These are phyloP conservation scores for Fusarium sp. DNA, from an alignment of 2,329 filamentous ascomycete species.

Conservation along the genomic window DNA sequence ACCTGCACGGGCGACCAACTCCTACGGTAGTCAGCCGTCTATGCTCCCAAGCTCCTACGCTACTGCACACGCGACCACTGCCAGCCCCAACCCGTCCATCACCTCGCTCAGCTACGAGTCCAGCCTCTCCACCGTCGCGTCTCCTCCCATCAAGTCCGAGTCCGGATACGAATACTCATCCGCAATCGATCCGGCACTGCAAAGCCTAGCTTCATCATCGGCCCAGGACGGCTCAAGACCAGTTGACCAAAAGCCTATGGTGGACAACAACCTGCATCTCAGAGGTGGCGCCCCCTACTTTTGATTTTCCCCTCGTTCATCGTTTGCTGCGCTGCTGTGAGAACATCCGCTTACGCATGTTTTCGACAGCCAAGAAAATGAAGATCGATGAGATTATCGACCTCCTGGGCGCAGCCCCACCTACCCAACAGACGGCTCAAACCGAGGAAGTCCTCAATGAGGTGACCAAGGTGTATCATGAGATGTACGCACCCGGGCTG, in stretches of 20 bases:
- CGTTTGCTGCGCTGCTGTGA: constrained; percentile 45
- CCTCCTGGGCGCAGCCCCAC: constrained; percentile 69
- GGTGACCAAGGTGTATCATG: constrained; percentile 77
- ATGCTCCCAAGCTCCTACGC: constrained; percentile 59
- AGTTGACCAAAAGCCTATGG: constrained; percentile 45
- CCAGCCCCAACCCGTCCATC: constrained; percentile 48
- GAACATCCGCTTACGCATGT: constrained; percentile 48
- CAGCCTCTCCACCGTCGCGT: constrained; percentile 47
- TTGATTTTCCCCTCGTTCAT: constrained; percentile 48
- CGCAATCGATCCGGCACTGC: constrained; percentile 76
- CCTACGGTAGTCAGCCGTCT: constrained; percentile 60
- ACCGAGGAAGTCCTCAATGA: constrained; percentile 69
- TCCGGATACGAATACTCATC: constrained; percentile 66
- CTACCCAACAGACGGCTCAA: constrained; percentile 65
- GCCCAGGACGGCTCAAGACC: constrained; percentile 40
- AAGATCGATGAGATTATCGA: constrained; percentile 79
- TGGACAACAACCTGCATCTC: constrained; percentile 54
- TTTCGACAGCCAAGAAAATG: constrained; percentile 62
- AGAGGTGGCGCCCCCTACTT: constrained; percentile 63
- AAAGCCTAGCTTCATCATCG: constrained; percentile 51
- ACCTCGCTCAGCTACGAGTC: constrained; percentile 50
- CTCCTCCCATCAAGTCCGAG: constrained; percentile 53
- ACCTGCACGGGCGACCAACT: constrained; percentile 49
- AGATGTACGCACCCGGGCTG: constrained; percentile 80
- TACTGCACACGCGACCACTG: constrained; percentile 48